Percentiles rank a stretch among this genome's conserved stretches.
These are phyloP conservation scores for Naganishia vishniacii DNA, from an alignment of 768 basidiomycete genomes.

Conservation along the genomic window DNA sequence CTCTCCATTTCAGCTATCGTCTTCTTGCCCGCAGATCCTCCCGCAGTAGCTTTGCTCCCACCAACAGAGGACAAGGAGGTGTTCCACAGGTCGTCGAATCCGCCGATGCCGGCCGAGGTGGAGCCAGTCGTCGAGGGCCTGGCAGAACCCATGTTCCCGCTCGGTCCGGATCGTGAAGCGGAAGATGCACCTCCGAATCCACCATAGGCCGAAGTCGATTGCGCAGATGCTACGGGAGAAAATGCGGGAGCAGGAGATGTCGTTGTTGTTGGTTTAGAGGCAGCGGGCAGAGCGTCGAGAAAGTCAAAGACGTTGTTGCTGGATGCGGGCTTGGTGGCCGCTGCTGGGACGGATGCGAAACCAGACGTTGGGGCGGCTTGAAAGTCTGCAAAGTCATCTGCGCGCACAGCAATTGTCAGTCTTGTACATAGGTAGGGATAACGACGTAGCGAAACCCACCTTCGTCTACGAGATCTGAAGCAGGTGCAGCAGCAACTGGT, in stretches of 20 bases:
- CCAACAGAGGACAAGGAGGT: slow-evolving; percentile 62
- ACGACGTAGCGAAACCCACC: slow-evolving; percentile 37
- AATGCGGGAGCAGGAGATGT: neutral
- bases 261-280: no score
- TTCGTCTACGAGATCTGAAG: slow-evolving; percentile 30
- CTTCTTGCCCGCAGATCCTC: slow-evolving; percentile 53
- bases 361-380: slow-evolving; percentile 42
- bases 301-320: slow-evolving; percentile 44
- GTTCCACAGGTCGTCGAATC: slow-evolving; percentile 86
- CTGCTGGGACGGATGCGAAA: slow-evolving; percentile 29
- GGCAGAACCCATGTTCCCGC: slow-evolving; percentile 46
- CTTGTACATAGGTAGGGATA: neutral
- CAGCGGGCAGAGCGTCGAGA: slow-evolving; percentile 36
- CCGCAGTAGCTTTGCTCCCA: slow-evolving; percentile 29
- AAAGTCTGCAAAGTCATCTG: slow-evolving; percentile 54
- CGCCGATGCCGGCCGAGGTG: slow-evolving; percentile 50
- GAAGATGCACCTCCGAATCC: slow-evolving; percentile 43
- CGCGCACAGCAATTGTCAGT: neutral
- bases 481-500: slow-evolving; percentile 43
- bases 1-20: slow-evolving; percentile 83
- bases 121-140: slow-evolving; percentile 22
- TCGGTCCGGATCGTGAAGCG: slow-evolving; percentile 39
- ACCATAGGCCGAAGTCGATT: slow-evolving; percentile 18
- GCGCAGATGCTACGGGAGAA: slow-evolving; percentile 12
- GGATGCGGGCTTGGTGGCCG: slow-evolving; percentile 4